Evolutionary conservation across 2,329 filamentous ascomycete genomes (phyloP).

Genomic region (Myriosclerotinia duriaeana): DNA sequence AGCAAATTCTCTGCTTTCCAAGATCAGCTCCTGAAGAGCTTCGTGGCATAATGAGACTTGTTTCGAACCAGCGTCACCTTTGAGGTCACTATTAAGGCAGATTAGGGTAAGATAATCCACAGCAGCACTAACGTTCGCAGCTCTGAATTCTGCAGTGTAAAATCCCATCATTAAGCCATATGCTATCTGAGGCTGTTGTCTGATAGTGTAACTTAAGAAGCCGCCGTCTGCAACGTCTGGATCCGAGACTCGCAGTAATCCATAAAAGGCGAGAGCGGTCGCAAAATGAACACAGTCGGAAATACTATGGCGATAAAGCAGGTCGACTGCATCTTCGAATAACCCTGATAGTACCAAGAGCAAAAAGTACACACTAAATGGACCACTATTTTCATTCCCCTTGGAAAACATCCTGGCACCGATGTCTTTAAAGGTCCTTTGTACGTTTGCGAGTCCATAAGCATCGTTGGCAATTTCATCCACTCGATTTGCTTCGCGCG

Average conservation of each 20-base stretch:
- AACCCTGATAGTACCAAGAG: constrained; percentile 86
- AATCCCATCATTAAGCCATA: constrained; percentile 92
- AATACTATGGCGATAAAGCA: constrained; percentile 88
- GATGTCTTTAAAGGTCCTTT: constrained; percentile 80
- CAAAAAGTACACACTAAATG: constrained; percentile 89
- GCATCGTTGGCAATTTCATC: constrained; percentile 65
- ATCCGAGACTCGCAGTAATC: constrained; percentile 82
- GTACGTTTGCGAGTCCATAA: constrained; percentile 66
- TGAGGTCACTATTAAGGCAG: constrained; percentile 84
- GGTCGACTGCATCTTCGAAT: constrained; percentile 91
- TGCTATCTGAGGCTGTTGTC: constrained; percentile 78
- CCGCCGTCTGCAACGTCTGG: constrained; percentile 73
- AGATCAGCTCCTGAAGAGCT: constrained; percentile 85
- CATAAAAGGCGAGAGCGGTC: constrained; percentile 84
- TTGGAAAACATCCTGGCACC: constrained; percentile 89
- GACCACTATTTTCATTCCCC: constrained; percentile 66
- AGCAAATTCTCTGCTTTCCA: constrained; percentile 97
- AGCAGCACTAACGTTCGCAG: constrained; percentile 82
- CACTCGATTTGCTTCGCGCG: constrained; percentile 62
- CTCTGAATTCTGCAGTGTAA: constrained; percentile 94
- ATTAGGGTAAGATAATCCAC: constrained; percentile 92
- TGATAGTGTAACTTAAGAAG: constrained; percentile 63
- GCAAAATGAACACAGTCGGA: constrained; percentile 94
- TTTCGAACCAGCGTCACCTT: constrained; percentile 68
- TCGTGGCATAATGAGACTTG: constrained; percentile 86